Conservation (phyloP, 768 basidiomycete genomes). For the Lentinula guzmanii region DNA sequence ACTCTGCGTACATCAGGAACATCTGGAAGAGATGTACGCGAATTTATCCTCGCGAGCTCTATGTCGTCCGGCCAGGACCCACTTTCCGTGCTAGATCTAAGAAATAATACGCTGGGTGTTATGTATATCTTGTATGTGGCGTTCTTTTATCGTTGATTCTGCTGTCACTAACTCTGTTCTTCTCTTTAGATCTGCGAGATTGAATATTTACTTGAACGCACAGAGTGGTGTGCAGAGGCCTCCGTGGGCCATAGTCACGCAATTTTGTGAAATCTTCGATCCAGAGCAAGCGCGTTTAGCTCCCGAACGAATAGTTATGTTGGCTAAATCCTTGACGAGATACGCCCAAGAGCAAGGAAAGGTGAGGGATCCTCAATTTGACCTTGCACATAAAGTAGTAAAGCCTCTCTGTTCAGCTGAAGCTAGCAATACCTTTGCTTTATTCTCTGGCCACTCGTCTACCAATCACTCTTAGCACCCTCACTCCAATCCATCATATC, state of each 20-base stretch:
- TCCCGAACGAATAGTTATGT: conserved; percentile 46
- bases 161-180: background rate
- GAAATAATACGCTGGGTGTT: conserved; percentile 54
- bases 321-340: conserved; percentile 59
- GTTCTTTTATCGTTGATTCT: background rate
- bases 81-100: conserved; percentile 47
- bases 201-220: background rate
- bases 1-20: conserved; percentile 36
- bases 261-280: conserved; percentile 60
- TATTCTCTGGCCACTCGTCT: conserved; percentile 57
- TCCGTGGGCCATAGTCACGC: conserved; percentile 32
- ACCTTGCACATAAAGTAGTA: background rate
- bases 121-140: conserved; percentile 66
- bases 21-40: conserved; percentile 47
- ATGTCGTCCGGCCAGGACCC: conserved; percentile 65
- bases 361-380: conserved; percentile 30
- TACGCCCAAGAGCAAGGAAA: conserved; percentile 42
- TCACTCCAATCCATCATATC: conserved; percentile 66
- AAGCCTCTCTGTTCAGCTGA: conserved; percentile 18
- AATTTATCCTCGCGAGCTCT: conserved; percentile 46
- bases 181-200: conserved; percentile 5
- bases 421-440: conserved; percentile 51
- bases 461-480: conserved; percentile 45
- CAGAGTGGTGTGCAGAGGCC: conserved; percentile 24
- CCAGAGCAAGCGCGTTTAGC: conserved; percentile 60